A percentile compares a stretch with the other conserved stretches of the same genome.
phyloP scores from a whole-genome alignment of 2,329 filamentous ascomycete genomes.

The Passalora sequoiae region DNA sequence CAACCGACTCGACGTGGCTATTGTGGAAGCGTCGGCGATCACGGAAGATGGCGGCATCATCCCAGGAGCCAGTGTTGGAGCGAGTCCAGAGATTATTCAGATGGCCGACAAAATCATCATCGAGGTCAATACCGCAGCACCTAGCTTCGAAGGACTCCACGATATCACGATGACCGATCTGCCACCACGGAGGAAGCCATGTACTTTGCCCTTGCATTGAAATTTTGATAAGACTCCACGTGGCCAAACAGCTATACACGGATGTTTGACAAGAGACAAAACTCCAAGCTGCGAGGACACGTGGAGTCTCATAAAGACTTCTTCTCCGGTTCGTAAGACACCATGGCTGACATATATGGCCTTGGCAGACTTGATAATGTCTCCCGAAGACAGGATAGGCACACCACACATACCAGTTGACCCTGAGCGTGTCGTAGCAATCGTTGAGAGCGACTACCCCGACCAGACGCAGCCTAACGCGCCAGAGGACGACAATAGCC shows the following conservation, averaged over 20 bases:
- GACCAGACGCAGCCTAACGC: slow-evolving; percentile 71
- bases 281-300: too few relatives aligned
- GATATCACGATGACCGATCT: slow-evolving; percentile 87
- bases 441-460: slow-evolving; percentile 79
- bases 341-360: too few relatives aligned
- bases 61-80: slow-evolving; percentile 72
- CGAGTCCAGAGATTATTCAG: slow-evolving; percentile 75
- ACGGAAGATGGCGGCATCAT: slow-evolving; percentile 86
- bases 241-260: too few relatives aligned
- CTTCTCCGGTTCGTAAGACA: too few relatives aligned
- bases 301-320: too few relatives aligned
- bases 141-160: slow-evolving; percentile 81
- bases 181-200: slow-evolving; percentile 75
- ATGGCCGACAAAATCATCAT: slow-evolving; percentile 93
- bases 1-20: slow-evolving; percentile 72
- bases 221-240: too few relatives aligned
- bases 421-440: slow-evolving; percentile 74
- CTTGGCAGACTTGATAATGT: slow-evolving; percentile 71
- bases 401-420: slow-evolving; percentile 77
- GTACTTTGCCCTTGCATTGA: too few relatives aligned
- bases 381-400: slow-evolving; percentile 80
- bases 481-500: slow-evolving; percentile 67
- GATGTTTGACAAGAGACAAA: too few relatives aligned
- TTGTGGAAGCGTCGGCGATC: slow-evolving; percentile 78
- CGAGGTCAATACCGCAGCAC: slow-evolving; percentile 82